These are phyloP conservation scores for Erodium trifolium DNA, from an alignment of 441 rosid species.

Conservation along the genomic window DNA sequence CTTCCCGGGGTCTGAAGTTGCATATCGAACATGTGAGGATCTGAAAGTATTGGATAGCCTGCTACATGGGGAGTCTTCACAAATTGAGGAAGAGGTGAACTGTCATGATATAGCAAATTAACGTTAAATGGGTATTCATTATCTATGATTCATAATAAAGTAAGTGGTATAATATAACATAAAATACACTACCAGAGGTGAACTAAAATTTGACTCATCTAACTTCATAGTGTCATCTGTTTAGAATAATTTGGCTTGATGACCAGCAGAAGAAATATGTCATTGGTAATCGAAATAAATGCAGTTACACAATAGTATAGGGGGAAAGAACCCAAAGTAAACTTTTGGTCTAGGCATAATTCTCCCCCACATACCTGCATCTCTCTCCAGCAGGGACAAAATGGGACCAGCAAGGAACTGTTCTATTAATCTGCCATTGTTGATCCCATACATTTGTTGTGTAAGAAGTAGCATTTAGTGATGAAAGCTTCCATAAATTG, in stretches of 20 bases:
- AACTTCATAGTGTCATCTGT: neutral
- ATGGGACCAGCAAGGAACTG: slow-evolving; percentile 95
- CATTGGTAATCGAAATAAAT: neutral
- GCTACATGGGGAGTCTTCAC: slow-evolving; percentile 47
- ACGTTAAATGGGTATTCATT: neutral
- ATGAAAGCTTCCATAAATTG: slow-evolving; percentile 61
- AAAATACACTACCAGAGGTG: neutral
- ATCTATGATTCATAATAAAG: neutral
- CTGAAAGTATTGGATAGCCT: slow-evolving; percentile 56
- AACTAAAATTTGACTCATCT: slow-evolving; percentile 1
- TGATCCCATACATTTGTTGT: slow-evolving; percentile 50
- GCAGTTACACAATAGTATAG: neutral
- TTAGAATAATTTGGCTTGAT: neutral
- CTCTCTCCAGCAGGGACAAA: slow-evolving; percentile 41
- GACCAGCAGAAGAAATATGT: neutral
- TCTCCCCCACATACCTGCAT: slow-evolving; percentile 39
- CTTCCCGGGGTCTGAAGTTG: slow-evolving; percentile 38
- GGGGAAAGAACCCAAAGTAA: too few species aligned
- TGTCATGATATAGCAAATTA: slow-evolving; percentile 20
- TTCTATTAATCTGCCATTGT: slow-evolving; percentile 63
- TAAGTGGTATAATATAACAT: neutral
- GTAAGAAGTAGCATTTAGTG: slow-evolving; percentile 44
- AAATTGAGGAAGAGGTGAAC: slow-evolving; percentile 57
- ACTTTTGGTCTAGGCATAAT: neutral
- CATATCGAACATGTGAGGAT: slow-evolving; percentile 43